Conservation (phyloP, 176 grass and related monocot species). For the Neostapfia colusana region DNA sequence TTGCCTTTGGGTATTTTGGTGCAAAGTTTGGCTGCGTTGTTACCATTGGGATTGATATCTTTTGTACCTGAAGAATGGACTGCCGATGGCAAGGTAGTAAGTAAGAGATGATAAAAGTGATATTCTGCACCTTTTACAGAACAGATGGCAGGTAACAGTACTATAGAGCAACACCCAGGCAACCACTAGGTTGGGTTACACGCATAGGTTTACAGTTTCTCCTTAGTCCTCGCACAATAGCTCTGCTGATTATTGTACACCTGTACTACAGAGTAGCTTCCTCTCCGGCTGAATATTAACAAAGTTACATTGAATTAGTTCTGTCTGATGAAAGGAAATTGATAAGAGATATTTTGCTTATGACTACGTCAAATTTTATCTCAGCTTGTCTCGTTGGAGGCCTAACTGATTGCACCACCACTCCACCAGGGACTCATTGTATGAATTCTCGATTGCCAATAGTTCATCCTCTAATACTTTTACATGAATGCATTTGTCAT, state of each 20-base stretch:
- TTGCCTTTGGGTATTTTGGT: slow-evolving; percentile 66
- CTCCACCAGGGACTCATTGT: neutral
- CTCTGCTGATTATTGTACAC: slow-evolving; percentile 17
- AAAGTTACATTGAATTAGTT: neutral
- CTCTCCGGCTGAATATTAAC: neutral
- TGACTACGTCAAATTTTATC: too few relatives aligned
- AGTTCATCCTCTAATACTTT: neutral
- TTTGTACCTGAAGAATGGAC: slow-evolving; percentile 53
- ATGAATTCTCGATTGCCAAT: neutral
- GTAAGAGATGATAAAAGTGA: slow-evolving; percentile 36
- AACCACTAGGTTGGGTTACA: slow-evolving; percentile 15
- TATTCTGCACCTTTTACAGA: neutral
- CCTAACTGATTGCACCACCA: neutral
- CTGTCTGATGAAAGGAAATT: neutral
- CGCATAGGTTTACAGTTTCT: slow-evolving; percentile 28
- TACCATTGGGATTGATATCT: slow-evolving; percentile 77
- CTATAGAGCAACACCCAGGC: neutral
- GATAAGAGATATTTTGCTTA: neutral
- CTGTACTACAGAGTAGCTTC: neutral
- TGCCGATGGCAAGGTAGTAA: slow-evolving; percentile 40
- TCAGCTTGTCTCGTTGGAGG: too few relatives aligned
- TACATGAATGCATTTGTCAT: neutral
- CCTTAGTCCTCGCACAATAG: neutral
- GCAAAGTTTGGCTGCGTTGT: slow-evolving; percentile 71
- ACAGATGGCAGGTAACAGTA: slow-evolving; percentile 16